Base-by-base conservation (phyloP, 345 rosid genomes). In the Bruguiera gymnorhiza region DNA sequence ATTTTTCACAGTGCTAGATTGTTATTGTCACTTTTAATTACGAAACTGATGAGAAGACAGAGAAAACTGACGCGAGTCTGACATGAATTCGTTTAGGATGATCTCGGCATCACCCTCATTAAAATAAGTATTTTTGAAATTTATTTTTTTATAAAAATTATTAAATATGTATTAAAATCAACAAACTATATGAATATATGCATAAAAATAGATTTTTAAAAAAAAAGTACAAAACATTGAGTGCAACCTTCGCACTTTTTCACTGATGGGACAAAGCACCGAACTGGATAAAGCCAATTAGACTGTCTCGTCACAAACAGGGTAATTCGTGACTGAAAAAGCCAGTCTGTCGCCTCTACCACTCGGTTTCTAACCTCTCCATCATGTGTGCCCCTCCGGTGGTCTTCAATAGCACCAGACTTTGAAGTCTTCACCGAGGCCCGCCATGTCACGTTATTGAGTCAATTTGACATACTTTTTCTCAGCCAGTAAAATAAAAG, bases 351-450 rank as follows among this genome's bases (percentile, higher is more conserved):
- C 70, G 59, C 60, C 52, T 50, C 61, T 70, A 23, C 58, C 70
- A 62, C 74, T 23, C n/a, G 56, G 19, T 51, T 54, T 46, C 53
- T 46, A 58, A 58, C 59, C 18, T 3, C 64, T 61, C 67, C 67
- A 73, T 52, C 53, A 52, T 61, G 34, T 21, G 65, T 50, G 70
- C 48, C 65, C 34, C 34, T 34, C 24, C 30, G 13, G 39, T 66
- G 76, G 26, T 24, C 59, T 57, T 59, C 76, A 66, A 65, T 73
- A 50, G 66, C 60, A 60, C 70, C 15, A 26, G 60, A 62, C 53
- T 67, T 68, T 74, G 30, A 57, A 27, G 27, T 11, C 64, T 46
- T 60, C 57, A 16, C 56, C 6, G 26, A 31, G 72, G 68, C 73
- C 78, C 64, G 57, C 78, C 69, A 57, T 60, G 31, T 55, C 69